Percentiles rank a stretch among this genome's conserved stretches.
Evolutionary conservation across 1,139 yeast species (phyloP).

Genomic region (Eremothecium gossypii): DNA sequence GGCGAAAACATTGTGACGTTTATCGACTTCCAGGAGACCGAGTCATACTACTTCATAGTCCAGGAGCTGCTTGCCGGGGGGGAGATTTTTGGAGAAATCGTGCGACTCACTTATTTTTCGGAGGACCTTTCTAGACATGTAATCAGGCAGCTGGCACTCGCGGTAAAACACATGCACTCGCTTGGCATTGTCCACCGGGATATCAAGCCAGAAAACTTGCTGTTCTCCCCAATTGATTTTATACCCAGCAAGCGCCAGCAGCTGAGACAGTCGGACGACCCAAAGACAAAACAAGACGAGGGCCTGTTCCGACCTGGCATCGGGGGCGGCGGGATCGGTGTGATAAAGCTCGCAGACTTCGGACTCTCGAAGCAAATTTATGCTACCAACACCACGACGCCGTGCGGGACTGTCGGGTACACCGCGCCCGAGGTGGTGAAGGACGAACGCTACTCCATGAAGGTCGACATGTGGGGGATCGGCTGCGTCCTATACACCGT

Average conservation of each 20-base stretch:
- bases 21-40: slow-evolving; percentile 56
- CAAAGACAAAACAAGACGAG: slow-evolving; percentile 65
- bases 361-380: slow-evolving; percentile 81
- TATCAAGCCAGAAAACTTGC: slow-evolving; percentile 86
- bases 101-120: slow-evolving; percentile 79
- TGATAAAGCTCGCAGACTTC: slow-evolving; percentile 82
- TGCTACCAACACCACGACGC: slow-evolving; percentile 63
- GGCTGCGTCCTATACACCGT: slow-evolving; percentile 89
- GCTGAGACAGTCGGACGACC: slow-evolving; percentile 67
- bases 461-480: slow-evolving; percentile 93
- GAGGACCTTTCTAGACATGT: slow-evolving; percentile 82
- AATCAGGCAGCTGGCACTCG: slow-evolving; percentile 73
- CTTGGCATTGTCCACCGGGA: slow-evolving; percentile 90
- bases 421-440: slow-evolving; percentile 93
- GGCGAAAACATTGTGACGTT: slow-evolving; percentile 57
- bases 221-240: slow-evolving; percentile 68
- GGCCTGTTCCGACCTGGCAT: slow-evolving; percentile 67
- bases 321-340: slow-evolving; percentile 89
- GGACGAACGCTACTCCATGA: slow-evolving; percentile 76
- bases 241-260: slow-evolving; percentile 42
- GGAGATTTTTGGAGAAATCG: slow-evolving; percentile 89
- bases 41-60: slow-evolving; percentile 62
- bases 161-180: slow-evolving; percentile 73
- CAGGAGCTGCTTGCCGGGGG: slow-evolving; percentile 89
- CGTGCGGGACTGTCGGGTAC: slow-evolving; percentile 86